Conservation (phyloP, 768 basidiomycete species). For the Psilocybe tampanensis region DNA sequence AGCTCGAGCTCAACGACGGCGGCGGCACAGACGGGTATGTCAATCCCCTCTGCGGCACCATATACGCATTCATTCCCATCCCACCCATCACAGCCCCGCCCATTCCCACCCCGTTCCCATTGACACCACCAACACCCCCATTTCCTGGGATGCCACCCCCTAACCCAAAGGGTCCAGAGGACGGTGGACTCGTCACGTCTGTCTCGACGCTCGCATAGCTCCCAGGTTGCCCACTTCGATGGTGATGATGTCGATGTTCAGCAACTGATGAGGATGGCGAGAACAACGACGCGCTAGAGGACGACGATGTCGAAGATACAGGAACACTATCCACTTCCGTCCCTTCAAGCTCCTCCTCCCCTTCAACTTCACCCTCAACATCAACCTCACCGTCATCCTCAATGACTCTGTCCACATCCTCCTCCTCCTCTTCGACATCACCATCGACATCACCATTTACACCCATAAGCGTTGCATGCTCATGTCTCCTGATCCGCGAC, state of each 20-base stretch:
- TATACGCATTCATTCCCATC: conserved; percentile 11
- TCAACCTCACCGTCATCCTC: conserved; percentile 3
- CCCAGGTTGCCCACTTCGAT: conserved; percentile 36
- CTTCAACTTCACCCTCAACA: neutral
- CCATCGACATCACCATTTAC: conserved; percentile 5
- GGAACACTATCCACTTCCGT: neutral
- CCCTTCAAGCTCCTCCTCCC: neutral
- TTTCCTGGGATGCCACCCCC: neutral
- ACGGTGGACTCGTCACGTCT: conserved; percentile 74
- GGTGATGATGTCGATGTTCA: no score
- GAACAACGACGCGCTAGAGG: conserved; percentile 69
- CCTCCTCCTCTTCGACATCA: neutral
- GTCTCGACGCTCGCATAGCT: conserved; percentile 64
- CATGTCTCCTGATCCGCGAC: conserved; percentile 59
- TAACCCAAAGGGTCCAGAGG: conserved; percentile 52
- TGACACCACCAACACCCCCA: neutral
- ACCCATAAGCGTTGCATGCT: neutral
- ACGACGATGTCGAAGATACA: conserved; percentile 43
- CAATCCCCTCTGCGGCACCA: conserved; percentile 39
- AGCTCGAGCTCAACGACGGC: conserved; percentile 77
- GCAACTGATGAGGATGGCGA: conserved; percentile 49
- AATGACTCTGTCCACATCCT: neutral
- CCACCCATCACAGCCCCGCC: conserved; percentile 11
- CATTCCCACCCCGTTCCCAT: conserved; percentile 6
- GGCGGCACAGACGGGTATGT: conserved; percentile 86